Evolutionary conservation across 2,329 filamentous ascomycete genomes (phyloP).

Genomic region (Fusarium zealandicum): DNA sequence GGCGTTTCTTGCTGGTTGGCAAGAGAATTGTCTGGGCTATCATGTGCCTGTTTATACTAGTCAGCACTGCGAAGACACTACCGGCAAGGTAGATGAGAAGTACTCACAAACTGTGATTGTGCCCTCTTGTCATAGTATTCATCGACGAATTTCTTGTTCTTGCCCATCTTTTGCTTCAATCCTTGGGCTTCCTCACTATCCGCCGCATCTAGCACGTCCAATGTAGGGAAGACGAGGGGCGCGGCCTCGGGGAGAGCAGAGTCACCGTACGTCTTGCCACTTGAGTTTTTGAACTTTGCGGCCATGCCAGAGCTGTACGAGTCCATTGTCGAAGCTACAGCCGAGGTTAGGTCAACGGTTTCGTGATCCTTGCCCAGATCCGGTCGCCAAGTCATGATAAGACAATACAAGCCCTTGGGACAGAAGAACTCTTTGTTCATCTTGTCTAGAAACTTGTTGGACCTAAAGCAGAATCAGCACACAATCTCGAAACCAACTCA

Average conservation of each 20-base stretch:
- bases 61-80: neutral
- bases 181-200: neutral
- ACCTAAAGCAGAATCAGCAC: constrained; percentile 44
- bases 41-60: neutral
- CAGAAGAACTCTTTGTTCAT: constrained; percentile 65
- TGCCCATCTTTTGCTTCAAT: constrained; percentile 6
- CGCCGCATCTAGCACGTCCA: constrained; percentile 41
- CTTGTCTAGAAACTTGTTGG: constrained; percentile 62
- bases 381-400: constrained; percentile 61
- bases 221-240: constrained; percentile 56
- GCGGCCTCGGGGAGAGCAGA: constrained; percentile 56
- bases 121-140: constrained; percentile 5
- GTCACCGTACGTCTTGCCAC: constrained; percentile 14
- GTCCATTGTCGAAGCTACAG: neutral
- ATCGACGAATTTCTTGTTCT: neutral
- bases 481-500: neutral
- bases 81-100: neutral
- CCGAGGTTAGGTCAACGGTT: constrained; percentile 24
- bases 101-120: neutral
- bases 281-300: constrained; percentile 14
- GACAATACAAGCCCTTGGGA: constrained; percentile 59
- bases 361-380: constrained; percentile 40
- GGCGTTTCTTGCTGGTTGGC: constrained; percentile 5
- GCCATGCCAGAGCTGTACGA: neutral
- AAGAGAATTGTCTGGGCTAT: neutral